Evolutionary conservation across 257 asterid genomes (phyloP).

Genomic region (Solanum acaule): DNA sequence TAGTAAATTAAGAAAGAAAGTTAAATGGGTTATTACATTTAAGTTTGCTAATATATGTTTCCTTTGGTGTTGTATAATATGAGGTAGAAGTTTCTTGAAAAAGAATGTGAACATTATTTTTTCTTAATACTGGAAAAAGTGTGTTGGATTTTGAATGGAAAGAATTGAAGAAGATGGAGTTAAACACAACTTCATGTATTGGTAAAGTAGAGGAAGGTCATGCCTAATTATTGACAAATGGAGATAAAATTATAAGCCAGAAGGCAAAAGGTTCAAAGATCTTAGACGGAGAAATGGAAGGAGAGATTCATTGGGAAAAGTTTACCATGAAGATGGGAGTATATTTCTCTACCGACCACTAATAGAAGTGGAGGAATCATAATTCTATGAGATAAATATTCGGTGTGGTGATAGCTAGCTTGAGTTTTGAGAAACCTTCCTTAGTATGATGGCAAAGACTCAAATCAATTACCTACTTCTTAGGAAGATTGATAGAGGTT

Average conservation of each 20-base stretch:
- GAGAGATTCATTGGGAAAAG: not conserved
- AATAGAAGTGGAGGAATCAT: not conserved
- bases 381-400: not conserved
- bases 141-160: too few species aligned
- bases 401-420: not conserved
- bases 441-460: not conserved
- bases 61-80: too few species aligned
- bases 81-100: too few species aligned
- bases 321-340: not conserved
- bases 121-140: too few species aligned
- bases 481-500: not conserved
- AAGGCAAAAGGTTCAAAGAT: not conserved
- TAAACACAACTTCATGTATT: not conserved
- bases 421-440: not conserved
- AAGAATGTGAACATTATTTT: too few species aligned
- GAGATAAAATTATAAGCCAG: not conserved
- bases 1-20: too few species aligned
- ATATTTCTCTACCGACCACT: not conserved
- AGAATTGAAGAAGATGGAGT: not conserved
- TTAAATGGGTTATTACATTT: too few species aligned
- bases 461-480: not conserved
- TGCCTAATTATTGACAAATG: not conserved
- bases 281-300: not conserved
- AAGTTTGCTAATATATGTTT: too few species aligned
- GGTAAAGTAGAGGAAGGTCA: not conserved